phyloP scores from a whole-genome alignment of 129 eudicot species.

The Arctium minus region DNA sequence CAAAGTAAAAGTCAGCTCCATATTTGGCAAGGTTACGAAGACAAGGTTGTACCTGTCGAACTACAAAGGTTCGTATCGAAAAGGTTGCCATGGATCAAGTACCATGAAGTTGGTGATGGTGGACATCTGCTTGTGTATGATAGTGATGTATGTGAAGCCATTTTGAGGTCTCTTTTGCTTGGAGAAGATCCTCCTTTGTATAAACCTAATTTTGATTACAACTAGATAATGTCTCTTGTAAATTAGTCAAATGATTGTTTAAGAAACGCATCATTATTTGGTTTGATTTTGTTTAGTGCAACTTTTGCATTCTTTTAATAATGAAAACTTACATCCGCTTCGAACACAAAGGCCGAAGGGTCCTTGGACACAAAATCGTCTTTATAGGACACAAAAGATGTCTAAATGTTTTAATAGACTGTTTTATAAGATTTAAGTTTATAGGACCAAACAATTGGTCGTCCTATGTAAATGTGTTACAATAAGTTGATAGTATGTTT shows the following conservation, averaged over 20 bases:
- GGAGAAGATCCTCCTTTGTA: constrained; percentile 78
- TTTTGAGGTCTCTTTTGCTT: constrained; percentile 79
- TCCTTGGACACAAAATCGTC: too few relatives aligned
- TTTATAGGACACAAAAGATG: too few relatives aligned
- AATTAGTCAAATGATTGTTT: constrained; percentile 22
- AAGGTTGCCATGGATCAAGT: constrained; percentile 79
- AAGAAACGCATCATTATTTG: constrained; percentile 15
- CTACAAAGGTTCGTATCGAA: constrained; percentile 58
- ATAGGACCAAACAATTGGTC: too few relatives aligned
- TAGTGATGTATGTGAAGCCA: constrained; percentile 74
- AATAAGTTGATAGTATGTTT: too few relatives aligned
- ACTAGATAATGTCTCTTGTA: constrained; percentile 2
- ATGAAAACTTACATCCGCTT: background rate
- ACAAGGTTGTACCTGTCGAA: constrained; percentile 75
- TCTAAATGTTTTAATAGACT: too few relatives aligned
- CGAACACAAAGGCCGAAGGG: background rate
- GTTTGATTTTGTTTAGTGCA: constrained; percentile 6
- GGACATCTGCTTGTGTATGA: constrained; percentile 96
- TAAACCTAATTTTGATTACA: constrained; percentile 41
- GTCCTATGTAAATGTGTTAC: too few relatives aligned
- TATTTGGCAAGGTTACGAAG: constrained; percentile 87
- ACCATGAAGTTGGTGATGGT: constrained; percentile 91
- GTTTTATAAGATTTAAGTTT: too few relatives aligned
- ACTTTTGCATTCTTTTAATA: background rate
- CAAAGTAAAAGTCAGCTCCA: constrained; percentile 45